Evolutionary conservation across 202 grass and related monocot species (phyloP).

Genomic region (Schoenoplectus tabernaemontani): DNA sequence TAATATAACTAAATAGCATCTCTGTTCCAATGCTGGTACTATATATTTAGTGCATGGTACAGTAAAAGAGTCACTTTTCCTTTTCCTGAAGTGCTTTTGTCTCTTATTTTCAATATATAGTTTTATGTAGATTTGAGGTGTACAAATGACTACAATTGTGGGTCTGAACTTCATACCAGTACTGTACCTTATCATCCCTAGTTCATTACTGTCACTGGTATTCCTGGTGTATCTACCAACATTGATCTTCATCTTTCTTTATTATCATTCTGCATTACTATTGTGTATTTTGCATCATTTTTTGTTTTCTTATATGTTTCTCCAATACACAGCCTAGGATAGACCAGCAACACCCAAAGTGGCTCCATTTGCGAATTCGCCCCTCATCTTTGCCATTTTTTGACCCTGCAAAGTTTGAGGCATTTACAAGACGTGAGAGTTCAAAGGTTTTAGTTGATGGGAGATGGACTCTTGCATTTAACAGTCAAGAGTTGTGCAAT

Average conservation of each 20-base stretch:
- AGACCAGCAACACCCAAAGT: slow-evolving; percentile 68
- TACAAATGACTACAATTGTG: background rate
- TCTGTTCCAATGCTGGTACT: background rate
- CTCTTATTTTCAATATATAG: background rate
- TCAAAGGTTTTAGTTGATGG: slow-evolving; percentile 82
- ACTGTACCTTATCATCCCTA: background rate
- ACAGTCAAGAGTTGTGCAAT: slow-evolving; percentile 61
- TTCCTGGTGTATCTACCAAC: background rate
- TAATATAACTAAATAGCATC: background rate
- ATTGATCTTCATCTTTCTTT: background rate
- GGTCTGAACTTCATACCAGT: background rate
- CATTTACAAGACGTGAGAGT: slow-evolving; percentile 25
- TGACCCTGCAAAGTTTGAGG: slow-evolving; percentile 61
- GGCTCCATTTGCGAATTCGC: slow-evolving; percentile 90
- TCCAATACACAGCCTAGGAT: slow-evolving; percentile 56
- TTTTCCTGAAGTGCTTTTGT: background rate
- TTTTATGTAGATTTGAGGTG: background rate
- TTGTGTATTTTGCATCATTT: background rate
- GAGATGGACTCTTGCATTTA: slow-evolving; percentile 94
- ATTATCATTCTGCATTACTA: background rate
- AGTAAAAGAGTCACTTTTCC: background rate
- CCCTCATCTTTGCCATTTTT: slow-evolving; percentile 72
- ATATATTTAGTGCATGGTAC: background rate
- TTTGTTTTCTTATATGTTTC: background rate
- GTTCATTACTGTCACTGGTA: background rate